Evolutionary conservation across 768 basidiomycete genomes (phyloP).

Genomic region (Mycena sanguinolenta): DNA sequence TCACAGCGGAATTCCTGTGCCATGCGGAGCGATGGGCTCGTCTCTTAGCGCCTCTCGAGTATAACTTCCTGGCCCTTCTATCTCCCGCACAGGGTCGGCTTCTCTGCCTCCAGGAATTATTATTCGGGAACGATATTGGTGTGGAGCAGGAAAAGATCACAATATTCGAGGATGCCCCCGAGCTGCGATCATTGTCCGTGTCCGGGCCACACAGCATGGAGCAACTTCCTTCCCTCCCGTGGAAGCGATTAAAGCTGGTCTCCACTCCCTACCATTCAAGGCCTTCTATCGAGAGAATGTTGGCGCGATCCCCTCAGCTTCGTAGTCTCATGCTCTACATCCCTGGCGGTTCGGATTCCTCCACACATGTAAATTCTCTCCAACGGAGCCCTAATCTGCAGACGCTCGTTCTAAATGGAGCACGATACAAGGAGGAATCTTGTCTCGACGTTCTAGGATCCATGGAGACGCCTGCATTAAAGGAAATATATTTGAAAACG

Average conservation of each 20-base stretch:
- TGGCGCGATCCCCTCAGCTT: not conserved
- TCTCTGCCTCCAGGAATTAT: not conserved
- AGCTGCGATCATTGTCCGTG: not conserved
- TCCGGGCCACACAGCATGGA: too few species aligned
- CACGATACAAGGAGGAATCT: too few species aligned
- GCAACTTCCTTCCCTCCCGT: not conserved
- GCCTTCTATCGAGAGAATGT: not conserved
- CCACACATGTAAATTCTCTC: too few species aligned
- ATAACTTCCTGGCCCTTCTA: not conserved
- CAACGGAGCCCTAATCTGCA: too few species aligned
- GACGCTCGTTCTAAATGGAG: too few species aligned
- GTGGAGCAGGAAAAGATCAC: not conserved
- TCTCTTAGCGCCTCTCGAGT: not conserved
- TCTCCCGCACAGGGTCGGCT: not conserved
- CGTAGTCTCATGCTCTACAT: not conserved
- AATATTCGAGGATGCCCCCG: conserved; percentile 1
- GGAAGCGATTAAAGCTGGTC: not conserved
- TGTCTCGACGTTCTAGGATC: too few species aligned
- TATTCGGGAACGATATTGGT: not conserved
- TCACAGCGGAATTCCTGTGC: not conserved
- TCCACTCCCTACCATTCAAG: not conserved
- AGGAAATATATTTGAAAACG: not conserved
- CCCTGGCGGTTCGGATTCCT: too few species aligned
- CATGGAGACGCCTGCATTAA: not conserved
- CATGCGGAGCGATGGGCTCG: conserved; percentile 16